These are phyloP conservation scores for Syzygium aromaticum DNA, from an alignment of 345 rosid genomes.

Conservation along the genomic window DNA sequence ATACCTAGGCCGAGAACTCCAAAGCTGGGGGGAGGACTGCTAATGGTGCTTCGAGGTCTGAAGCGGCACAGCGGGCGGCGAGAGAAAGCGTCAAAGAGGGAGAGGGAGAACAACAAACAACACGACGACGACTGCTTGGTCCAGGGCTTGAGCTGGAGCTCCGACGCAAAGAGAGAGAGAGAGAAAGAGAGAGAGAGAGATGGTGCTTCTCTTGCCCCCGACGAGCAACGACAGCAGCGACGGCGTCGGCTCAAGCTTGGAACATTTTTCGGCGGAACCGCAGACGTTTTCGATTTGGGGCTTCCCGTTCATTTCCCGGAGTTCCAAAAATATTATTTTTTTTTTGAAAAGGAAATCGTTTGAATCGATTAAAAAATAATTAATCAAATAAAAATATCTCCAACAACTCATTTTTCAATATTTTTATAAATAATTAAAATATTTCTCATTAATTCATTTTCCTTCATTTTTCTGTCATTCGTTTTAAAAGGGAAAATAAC, in stretches of 20 bases:
- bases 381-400: neutral
- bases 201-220: neutral
- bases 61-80: neutral
- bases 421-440: neutral
- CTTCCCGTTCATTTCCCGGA: neutral
- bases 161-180: neutral
- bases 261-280: neutral
- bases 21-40: neutral
- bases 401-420: neutral
- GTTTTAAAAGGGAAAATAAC: too few relatives aligned
- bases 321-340: accelerated
- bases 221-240: neutral
- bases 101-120: neutral
- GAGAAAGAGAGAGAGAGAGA: neutral
- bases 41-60: neutral
- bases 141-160: neutral
- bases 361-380: neutral
- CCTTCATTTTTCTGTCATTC: neutral
- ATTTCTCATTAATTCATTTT: neutral
- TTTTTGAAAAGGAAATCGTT: neutral
- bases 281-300: neutral
- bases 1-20: neutral
- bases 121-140: neutral
- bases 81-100: neutral
- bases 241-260: neutral